Evolutionary conservation across 2,329 filamentous ascomycete species (phyloP), one percentile per base, ranked within the genome.

Genomic region (Bipolaris victoriae): DNA sequence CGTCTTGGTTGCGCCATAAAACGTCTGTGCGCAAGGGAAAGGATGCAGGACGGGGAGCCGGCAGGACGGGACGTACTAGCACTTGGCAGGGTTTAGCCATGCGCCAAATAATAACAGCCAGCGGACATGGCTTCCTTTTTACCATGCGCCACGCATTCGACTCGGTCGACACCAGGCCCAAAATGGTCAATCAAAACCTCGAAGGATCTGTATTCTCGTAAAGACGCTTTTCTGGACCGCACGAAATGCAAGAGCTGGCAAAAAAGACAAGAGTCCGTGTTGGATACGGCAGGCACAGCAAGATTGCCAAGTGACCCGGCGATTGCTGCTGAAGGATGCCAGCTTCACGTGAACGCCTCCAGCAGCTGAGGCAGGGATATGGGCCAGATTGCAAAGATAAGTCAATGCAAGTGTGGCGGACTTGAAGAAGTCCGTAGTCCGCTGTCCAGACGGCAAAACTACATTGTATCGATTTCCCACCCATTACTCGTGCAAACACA

Each of bases 1-100:
- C 13, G 26, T 24, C 33, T 13, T 16, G 11, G 16, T 49, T 16
- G 26, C 16, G 43, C 35, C 24, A 16, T 26, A 9, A 22, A 31
- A 29, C 26, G 44, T 35, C 26, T 15, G 45, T 15, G 33, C 26
- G 26, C 10, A 24, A 33, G 15, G 44, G 31, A 44, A 40, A 24
- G 41, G 39, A 41, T 13, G 39, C 47, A 40, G 47, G 52, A 51
- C 52, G 52, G 52, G 52, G 49, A 41, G 29, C 22, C 39, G 52
- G 46, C 33, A 33, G 44, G 18, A 39, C 47, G 52, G 52, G 37
- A 31, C 52, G 41, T 11, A 16, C 16, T 16, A 29, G 16, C 39
- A 48, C 52, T 29, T 18, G 49, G 44, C 37, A 29, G 37, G 40
- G 40, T 13, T 29, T 54, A 55, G 41, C 40, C 24, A 51, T 16